phyloP scores from a whole-genome alignment of 257 asterid genomes.

The Thymus mandschuricus region DNA sequence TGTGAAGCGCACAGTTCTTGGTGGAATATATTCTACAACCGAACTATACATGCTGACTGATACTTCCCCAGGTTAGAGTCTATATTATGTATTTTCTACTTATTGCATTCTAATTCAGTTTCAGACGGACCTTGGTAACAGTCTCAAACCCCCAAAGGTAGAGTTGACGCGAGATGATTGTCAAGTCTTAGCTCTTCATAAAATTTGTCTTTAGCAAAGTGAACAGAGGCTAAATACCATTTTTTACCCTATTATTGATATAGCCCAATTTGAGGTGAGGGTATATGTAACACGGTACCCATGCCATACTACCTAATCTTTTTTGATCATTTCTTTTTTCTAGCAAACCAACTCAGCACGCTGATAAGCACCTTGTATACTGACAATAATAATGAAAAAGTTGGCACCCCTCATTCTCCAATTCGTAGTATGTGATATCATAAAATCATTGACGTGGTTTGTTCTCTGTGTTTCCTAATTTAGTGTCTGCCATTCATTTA shows the following conservation, averaged over 20 bases:
- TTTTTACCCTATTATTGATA: not conserved
- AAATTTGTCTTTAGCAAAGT: not conserved
- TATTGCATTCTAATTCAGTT: constrained; percentile 16
- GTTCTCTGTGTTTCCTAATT: not conserved
- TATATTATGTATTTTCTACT: not conserved
- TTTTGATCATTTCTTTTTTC: not conserved
- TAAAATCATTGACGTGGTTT: too few relatives aligned
- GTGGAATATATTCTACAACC: constrained; percentile 83
- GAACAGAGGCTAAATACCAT: not conserved
- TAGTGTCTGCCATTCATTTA: not conserved
- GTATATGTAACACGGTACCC: not conserved
- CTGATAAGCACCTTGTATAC: not conserved
- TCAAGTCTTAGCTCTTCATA: not conserved
- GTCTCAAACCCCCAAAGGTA: constrained; percentile 1
- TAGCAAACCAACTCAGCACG: not conserved
- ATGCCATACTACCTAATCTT: not conserved
- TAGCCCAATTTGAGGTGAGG: not conserved
- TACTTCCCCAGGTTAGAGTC: constrained; percentile 73
- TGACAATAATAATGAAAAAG: not conserved
- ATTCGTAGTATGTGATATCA: constrained; percentile 21
- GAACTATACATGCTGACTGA: constrained; percentile 94
- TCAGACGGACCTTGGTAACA: constrained; percentile 5
- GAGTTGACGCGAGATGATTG: not conserved
- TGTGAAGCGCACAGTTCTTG: constrained; percentile 81
- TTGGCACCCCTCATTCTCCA: constrained; percentile 70